phyloP scores from a whole-genome alignment of 2,329 filamentous ascomycete genomes.

The Falciphora oryzae region DNA sequence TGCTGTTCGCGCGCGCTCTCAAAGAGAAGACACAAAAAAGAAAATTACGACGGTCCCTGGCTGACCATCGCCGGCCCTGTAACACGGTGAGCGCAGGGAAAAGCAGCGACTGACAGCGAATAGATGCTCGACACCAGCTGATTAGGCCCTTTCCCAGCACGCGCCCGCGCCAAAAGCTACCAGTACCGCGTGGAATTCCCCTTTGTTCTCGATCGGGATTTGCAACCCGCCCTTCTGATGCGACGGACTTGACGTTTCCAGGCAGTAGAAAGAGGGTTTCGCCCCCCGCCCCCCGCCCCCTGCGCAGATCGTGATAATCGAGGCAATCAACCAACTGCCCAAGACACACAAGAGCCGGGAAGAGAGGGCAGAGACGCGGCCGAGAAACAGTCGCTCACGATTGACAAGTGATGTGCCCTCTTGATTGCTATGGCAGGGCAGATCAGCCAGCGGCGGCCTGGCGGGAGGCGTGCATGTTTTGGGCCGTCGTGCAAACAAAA shows the following conservation, averaged over 20 bases:
- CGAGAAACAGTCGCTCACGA: not conserved
- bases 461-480: not conserved
- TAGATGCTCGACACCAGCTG: not conserved
- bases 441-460: not conserved
- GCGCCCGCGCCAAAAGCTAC: no score
- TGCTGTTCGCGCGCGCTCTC: not conserved
- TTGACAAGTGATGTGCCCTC: constrained; percentile 1
- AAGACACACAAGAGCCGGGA: not conserved
- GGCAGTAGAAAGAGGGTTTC: not conserved
- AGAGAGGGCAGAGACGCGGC: not conserved
- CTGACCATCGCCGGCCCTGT: not conserved
- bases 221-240: not conserved
- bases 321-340: not conserved
- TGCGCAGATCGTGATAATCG: not conserved
- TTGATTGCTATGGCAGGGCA: constrained; percentile 1
- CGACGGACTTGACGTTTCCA: not conserved
- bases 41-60: no score
- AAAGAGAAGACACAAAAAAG: not conserved
- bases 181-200: not conserved
- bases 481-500: not conserved
- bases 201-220: no score
- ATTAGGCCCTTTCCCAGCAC: no score
- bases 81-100: not conserved
- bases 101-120: not conserved
- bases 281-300: no score